Conservation (phyloP, 1,284 basidiomycete genomes). For the Puccinia triticina region DNA sequence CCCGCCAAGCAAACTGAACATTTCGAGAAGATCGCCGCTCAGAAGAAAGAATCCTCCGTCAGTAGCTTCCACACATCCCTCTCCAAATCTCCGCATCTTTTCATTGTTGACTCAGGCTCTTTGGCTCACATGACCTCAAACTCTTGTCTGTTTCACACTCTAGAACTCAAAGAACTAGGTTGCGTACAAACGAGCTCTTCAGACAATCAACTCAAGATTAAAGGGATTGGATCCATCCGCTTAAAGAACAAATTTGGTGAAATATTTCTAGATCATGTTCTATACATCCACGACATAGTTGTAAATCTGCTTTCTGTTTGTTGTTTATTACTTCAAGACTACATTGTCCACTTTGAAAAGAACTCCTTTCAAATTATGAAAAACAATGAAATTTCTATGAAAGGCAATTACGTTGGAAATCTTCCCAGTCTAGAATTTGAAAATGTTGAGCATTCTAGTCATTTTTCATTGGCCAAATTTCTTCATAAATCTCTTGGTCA, state of each 20-base stretch:
- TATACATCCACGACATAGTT: background rate
- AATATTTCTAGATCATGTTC: background rate
- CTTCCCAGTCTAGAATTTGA: background rate
- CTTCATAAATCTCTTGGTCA: slow-evolving; percentile 8
- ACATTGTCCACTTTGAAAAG: too few relatives aligned
- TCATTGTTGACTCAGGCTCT: slow-evolving; percentile 6
- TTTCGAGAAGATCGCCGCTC: background rate
- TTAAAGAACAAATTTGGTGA: background rate
- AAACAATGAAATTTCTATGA: too few relatives aligned
- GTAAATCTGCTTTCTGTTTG: too few relatives aligned
- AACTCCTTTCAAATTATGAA: too few relatives aligned
- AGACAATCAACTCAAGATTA: background rate
- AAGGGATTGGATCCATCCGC: background rate
- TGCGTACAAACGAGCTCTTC: background rate
- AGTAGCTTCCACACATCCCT: too few relatives aligned
- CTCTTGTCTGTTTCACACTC: too few relatives aligned
- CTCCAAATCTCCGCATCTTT: too few relatives aligned
- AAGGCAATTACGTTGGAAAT: background rate
- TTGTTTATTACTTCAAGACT: background rate
- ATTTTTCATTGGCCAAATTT: background rate
- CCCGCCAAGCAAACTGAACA: background rate
- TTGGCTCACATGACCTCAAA: background rate
- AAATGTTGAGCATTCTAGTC: background rate
- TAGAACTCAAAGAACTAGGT: too few relatives aligned
- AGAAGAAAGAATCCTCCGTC: too few relatives aligned